These are phyloP conservation scores for Diaporthe citriasiana DNA, from an alignment of 2,329 filamentous ascomycete species.

Conservation along the genomic window DNA sequence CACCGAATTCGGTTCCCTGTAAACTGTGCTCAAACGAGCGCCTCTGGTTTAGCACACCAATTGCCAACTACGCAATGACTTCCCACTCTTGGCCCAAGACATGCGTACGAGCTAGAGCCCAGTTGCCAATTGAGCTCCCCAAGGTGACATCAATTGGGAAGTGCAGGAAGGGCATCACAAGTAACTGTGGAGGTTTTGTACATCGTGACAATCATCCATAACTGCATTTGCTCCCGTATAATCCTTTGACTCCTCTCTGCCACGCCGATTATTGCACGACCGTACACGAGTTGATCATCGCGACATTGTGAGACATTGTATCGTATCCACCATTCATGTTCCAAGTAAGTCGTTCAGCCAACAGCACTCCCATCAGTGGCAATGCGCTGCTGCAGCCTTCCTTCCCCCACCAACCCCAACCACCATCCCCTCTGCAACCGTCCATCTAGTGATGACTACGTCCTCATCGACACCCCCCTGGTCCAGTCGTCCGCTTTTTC, in stretches of 20 bases:
- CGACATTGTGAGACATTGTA: constrained; percentile 33
- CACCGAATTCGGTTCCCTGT: too few relatives aligned
- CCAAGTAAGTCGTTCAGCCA: not conserved
- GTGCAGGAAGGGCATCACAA: not conserved
- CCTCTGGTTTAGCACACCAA: not conserved
- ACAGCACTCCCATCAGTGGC: not conserved
- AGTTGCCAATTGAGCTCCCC: not conserved
- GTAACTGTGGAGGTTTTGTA: not conserved
- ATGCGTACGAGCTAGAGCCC: not conserved
- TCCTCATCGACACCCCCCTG: not conserved
- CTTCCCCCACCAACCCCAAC: not conserved
- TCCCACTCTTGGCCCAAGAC: not conserved
- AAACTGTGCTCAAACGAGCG: not conserved
- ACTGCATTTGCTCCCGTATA: constrained; percentile 30
- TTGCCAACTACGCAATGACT: not conserved
- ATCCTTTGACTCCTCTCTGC: constrained; percentile 35
- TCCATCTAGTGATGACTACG: constrained; percentile 4
- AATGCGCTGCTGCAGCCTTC: not conserved
- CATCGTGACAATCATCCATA: constrained; percentile 34
- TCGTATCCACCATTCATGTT: constrained; percentile 20
- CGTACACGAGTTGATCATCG: constrained; percentile 29
- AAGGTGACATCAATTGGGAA: not conserved
- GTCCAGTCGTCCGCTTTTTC: not conserved
- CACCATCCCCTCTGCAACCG: not conserved
- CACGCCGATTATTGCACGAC: constrained; percentile 31